phyloP scores from a whole-genome alignment of 2,329 filamentous ascomycete genomes.

The Claviceps africana region DNA sequence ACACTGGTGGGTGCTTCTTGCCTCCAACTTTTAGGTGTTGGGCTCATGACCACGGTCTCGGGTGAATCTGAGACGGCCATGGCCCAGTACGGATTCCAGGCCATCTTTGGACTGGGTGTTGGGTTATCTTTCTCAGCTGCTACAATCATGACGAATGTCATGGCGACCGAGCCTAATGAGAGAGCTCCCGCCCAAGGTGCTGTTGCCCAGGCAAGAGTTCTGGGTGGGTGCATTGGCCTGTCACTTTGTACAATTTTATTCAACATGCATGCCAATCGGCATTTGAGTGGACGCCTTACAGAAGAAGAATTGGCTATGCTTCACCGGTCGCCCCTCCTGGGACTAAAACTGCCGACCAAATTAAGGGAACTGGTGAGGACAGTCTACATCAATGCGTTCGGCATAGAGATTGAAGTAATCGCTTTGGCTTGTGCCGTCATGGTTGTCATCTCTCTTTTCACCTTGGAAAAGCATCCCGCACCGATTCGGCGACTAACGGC shows the following conservation, averaged over 20 bases:
- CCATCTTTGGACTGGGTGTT: conserved; percentile 44
- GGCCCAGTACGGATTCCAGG: conserved; percentile 39
- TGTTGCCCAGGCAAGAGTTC: conserved; percentile 43
- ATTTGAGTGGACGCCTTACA: conserved; percentile 23
- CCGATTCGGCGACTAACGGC: conserved; percentile 19
- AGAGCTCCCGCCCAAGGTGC: conserved; percentile 46
- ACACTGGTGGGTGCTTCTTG: conserved; percentile 34
- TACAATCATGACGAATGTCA: conserved; percentile 43
- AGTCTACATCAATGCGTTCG: conserved; percentile 33
- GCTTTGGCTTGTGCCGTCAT: conserved; percentile 28
- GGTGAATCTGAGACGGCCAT: conserved; percentile 18
- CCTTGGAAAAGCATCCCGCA: conserved; percentile 28
- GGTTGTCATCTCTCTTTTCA: conserved; percentile 28
- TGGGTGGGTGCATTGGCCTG: conserved; percentile 46
- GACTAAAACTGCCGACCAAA: conserved; percentile 19
- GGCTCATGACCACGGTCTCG: conserved; percentile 32
- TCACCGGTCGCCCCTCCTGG: conserved; percentile 29
- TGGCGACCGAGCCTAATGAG: conserved; percentile 31
- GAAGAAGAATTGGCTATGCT: conserved; percentile 25
- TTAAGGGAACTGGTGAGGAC: conserved; percentile 22
- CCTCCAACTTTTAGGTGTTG: conserved; percentile 38
- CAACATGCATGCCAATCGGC: conserved; percentile 28
- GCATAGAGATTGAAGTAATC: conserved; percentile 32
- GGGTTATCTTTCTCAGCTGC: conserved; percentile 43
- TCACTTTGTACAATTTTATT: conserved; percentile 46